phyloP scores from a whole-genome alignment of 2,329 filamentous ascomycete genomes.

The Periconia macrospinosa region DNA sequence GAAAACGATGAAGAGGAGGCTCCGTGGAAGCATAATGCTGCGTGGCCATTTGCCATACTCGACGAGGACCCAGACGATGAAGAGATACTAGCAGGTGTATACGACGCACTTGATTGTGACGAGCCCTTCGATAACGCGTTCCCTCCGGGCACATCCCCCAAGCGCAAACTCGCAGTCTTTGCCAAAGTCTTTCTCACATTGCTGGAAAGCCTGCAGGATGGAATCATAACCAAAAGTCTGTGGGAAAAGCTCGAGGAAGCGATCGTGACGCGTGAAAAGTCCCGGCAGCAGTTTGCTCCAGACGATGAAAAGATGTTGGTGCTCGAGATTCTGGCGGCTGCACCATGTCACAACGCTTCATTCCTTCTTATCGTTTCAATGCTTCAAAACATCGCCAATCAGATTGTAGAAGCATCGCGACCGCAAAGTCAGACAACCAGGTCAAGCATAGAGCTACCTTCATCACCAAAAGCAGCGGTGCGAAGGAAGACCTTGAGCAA shows the following conservation, averaged over 20 bases:
- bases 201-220: constrained; percentile 73
- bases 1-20: constrained; percentile 39
- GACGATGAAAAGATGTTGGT: constrained; percentile 64
- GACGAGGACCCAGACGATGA: constrained; percentile 50
- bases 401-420: constrained; percentile 47
- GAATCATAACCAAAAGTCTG: constrained; percentile 69
- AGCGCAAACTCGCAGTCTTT: constrained; percentile 74
- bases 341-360: constrained; percentile 77
- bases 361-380: constrained; percentile 87
- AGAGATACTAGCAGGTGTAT: constrained; percentile 48
- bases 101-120: constrained; percentile 74
- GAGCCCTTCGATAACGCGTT: constrained; percentile 63
- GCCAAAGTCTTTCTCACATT: constrained; percentile 74
- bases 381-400: constrained; percentile 62
- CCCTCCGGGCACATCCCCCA: constrained; percentile 57
- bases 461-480: constrained; percentile 40
- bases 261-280: constrained; percentile 41
- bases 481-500: constrained; percentile 44
- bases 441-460: constrained; percentile 29
- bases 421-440: constrained; percentile 24
- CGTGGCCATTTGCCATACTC: constrained; percentile 61
- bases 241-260: constrained; percentile 57
- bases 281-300: constrained; percentile 42
- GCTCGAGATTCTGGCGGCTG: constrained; percentile 72
- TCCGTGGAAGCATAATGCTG: constrained; percentile 58